Percentiles rank a stretch among this genome's conserved stretches.
Evolutionary conservation across 129 eudicot species (phyloP).

Genomic region (Heracleum sosnowskyi): DNA sequence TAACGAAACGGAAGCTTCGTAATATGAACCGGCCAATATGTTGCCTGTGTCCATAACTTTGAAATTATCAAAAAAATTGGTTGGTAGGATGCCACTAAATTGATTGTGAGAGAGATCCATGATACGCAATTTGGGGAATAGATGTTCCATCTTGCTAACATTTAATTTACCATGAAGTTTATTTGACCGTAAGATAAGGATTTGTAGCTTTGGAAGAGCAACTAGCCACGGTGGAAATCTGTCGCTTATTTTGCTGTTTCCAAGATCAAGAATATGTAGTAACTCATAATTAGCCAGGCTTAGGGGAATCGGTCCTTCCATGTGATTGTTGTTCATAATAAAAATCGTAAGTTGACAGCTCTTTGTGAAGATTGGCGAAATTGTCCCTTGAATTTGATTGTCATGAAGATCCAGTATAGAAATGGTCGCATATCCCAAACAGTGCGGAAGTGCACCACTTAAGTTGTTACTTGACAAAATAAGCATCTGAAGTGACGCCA

Average conservation of each 20-base stretch:
- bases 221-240: constrained; percentile 14
- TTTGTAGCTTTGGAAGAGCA: neutral
- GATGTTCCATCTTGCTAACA: neutral
- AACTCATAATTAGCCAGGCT: neutral
- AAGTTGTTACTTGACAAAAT: neutral
- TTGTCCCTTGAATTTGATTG: neutral
- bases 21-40: too few species aligned
- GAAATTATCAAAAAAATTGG: neutral
- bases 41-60: constrained; percentile 18
- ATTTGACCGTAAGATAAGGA: constrained; percentile 9
- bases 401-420: neutral
- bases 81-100: constrained; percentile 9
- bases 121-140: constrained; percentile 11
- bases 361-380: neutral
- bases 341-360: neutral
- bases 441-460: neutral
- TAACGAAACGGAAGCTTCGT: neutral
- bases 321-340: neutral
- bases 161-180: neutral
- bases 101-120: constrained; percentile 20
- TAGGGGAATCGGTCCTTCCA: neutral
- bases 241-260: constrained; percentile 2
- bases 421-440: neutral
- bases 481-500: neutral
- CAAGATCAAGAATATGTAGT: neutral